Percentiles rank a stretch among this genome's conserved stretches.
Conservation (phyloP, 2,329 filamentous ascomycete genomes). For the Aschersonia sp. region DNA sequence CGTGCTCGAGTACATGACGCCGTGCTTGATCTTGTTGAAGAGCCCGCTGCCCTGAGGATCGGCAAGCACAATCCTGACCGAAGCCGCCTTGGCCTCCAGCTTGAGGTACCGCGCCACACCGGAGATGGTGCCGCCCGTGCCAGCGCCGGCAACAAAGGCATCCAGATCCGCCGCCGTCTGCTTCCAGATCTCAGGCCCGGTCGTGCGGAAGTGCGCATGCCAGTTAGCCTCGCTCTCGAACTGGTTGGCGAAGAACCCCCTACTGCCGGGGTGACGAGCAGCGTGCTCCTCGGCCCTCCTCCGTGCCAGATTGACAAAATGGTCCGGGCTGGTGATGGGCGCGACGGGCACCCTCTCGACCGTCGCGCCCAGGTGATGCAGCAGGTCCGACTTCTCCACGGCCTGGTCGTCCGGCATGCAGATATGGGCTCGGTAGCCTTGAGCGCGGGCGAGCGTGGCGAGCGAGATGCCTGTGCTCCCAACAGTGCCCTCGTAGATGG, state of each 20-base stretch:
- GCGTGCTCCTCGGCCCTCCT: slow-evolving; percentile 58
- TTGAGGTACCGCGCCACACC: slow-evolving; percentile 79
- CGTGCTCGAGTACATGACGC: slow-evolving; percentile 86
- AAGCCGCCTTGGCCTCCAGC: slow-evolving; percentile 38
- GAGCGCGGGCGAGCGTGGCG: slow-evolving; percentile 73
- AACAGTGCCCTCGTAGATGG: slow-evolving; percentile 94
- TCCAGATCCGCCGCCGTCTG: slow-evolving; percentile 65
- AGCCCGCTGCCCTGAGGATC: slow-evolving; percentile 91
- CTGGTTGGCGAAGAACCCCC: slow-evolving; percentile 89
- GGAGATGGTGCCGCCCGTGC: slow-evolving; percentile 85
- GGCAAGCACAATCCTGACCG: slow-evolving; percentile 63
- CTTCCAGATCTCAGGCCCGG: slow-evolving; percentile 75
- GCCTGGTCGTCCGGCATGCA: slow-evolving; percentile 94
- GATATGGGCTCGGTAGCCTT: slow-evolving; percentile 86
- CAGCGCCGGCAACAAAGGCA: slow-evolving; percentile 85
- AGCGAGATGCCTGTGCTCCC: slow-evolving; percentile 94
- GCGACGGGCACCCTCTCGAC: slow-evolving; percentile 85
- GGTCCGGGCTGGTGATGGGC: slow-evolving; percentile 81
- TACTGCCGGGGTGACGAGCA: slow-evolving; percentile 30
- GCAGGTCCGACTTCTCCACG: slow-evolving; percentile 75
- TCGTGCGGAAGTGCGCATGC: slow-evolving; percentile 65
- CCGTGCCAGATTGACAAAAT: slow-evolving; percentile 89
- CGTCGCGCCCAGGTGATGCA: slow-evolving; percentile 79
- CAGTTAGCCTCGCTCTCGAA: slow-evolving; percentile 90
- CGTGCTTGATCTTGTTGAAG: slow-evolving; percentile 82